A percentile compares a stretch with the other conserved stretches of the same genome.
phyloP scores from a whole-genome alignment of 768 basidiomycete genomes.

The Suillus subalutaceus region DNA sequence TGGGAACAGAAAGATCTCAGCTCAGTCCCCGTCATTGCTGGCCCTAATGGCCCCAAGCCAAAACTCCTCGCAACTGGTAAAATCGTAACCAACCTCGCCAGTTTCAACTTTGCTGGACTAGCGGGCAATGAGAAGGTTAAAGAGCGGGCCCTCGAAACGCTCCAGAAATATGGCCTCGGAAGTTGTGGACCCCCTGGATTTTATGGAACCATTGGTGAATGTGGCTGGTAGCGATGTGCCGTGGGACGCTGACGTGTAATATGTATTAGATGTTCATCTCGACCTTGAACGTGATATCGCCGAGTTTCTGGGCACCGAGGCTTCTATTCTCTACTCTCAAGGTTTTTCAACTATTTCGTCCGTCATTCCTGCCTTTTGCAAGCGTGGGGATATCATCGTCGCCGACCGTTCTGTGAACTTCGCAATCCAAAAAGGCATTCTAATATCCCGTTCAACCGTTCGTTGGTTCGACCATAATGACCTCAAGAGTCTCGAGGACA shows the following conservation, averaged over 20 bases:
- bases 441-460: conserved; percentile 89
- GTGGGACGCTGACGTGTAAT: conserved; percentile 13
- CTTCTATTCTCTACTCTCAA: conserved; percentile 92
- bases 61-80: conserved; percentile 74
- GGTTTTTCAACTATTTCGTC: conserved; percentile 90
- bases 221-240: neutral
- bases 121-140: conserved; percentile 88
- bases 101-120: conserved; percentile 90
- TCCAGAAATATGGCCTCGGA: conserved; percentile 89
- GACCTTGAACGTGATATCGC: conserved; percentile 88
- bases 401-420: conserved; percentile 97
- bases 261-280: conserved; percentile 80
- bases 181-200: conserved; percentile 97
- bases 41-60: conserved; percentile 82
- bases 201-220: conserved; percentile 91
- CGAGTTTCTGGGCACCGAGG: conserved; percentile 86
- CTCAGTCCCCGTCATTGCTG: conserved; percentile 75
- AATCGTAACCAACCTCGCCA: conserved; percentile 81
- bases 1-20: conserved; percentile 71
- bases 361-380: conserved; percentile 96
- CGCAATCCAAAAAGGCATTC: conserved; percentile 93
- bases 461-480: conserved; percentile 98
- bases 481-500: conserved; percentile 86
- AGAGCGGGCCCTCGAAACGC: conserved; percentile 78
- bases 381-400: conserved; percentile 97